Base-by-base conservation (phyloP, 257 asterid genomes). In the Salvia miltiorrhiza region DNA sequence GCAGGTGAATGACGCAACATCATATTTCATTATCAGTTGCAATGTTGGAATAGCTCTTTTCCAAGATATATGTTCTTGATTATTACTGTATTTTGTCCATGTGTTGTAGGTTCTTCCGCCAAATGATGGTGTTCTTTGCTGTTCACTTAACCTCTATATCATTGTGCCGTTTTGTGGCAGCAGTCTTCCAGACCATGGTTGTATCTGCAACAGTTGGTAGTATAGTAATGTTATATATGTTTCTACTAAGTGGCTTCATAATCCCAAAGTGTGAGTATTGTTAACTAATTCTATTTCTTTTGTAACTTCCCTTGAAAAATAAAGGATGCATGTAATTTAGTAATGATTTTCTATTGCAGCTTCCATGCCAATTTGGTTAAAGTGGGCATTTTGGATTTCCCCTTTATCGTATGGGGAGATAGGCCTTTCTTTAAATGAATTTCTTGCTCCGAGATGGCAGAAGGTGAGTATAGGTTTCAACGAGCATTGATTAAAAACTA, bases 301-400 rank as follows among this genome's bases (percentile, higher is more conserved):
- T 30, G 33, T 23, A 30, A 48, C 43, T 19, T 53, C 39, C 13
- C 39, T 33, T 7, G 39, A 33, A 33, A 33, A 5, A n/a, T n/a
- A 33, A 33, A 33, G 9, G 39, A n/a, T 35, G 23, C 43, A 55
- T 28, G 4, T 58, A 37, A 4, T 33, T 6, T 13, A 9, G 11
- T 19, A 21, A 33, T 7, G 39, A 1, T 35, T 50, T 20, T 33
- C 13, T 33, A 10, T 72, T 81, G 81, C 90, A 88, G 96, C 87
- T 50, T 81, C 87, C 60, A 84, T 86, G 88, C 96, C 96, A 35
- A 57, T 7, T 76, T 88, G 89, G 96, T 76, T 88, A 52, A 73
- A 73, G 72, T 88, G 96, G 93, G 89, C 78, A 41, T 84, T 84
- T 76, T 88, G 96, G 96, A 47, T 83, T 67, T 84, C 89, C 65